Conservation (phyloP, 176 grass and related monocot genomes). For the Juncus effusus region DNA sequence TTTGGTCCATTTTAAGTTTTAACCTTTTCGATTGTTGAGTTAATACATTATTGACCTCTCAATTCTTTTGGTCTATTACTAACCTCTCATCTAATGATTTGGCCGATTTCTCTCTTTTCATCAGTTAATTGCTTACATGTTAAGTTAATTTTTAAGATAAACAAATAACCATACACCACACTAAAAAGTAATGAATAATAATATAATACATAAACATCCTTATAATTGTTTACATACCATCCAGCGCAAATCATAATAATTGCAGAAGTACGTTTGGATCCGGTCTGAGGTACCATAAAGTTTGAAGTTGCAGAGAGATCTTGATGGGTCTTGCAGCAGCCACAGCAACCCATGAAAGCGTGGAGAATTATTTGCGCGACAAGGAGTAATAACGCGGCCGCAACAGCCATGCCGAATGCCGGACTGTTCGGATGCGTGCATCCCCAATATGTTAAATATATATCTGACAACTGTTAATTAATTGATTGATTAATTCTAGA, state of each 20-base stretch:
- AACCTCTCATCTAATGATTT: too few species aligned
- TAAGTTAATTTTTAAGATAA: too few species aligned
- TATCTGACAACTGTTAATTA: slow-evolving; percentile 10
- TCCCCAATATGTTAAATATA: not conserved
- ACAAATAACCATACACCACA: too few species aligned
- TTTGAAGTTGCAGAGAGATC: not conserved
- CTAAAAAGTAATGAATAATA: too few species aligned
- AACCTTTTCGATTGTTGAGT: too few species aligned
- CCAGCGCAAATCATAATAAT: not conserved
- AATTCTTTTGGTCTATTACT: too few species aligned
- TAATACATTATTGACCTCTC: too few species aligned
- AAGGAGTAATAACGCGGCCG: not conserved
- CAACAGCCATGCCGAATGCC: slow-evolving; percentile 3
- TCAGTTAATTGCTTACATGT: too few species aligned
- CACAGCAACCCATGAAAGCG: not conserved
- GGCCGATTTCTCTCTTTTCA: too few species aligned
- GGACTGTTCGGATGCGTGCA: not conserved
- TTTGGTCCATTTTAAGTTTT: too few species aligned
- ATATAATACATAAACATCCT: too few species aligned
- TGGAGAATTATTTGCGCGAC: not conserved
- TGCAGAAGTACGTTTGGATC: not conserved
- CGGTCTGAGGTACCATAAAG: not conserved
- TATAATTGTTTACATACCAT: slow-evolving; percentile 4
- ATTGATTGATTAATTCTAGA: not conserved
- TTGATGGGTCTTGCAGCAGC: not conserved